Evolutionary conservation across 2,329 filamentous ascomycete species (phyloP).

Genomic region (Lasiodiplodia theobromae): DNA sequence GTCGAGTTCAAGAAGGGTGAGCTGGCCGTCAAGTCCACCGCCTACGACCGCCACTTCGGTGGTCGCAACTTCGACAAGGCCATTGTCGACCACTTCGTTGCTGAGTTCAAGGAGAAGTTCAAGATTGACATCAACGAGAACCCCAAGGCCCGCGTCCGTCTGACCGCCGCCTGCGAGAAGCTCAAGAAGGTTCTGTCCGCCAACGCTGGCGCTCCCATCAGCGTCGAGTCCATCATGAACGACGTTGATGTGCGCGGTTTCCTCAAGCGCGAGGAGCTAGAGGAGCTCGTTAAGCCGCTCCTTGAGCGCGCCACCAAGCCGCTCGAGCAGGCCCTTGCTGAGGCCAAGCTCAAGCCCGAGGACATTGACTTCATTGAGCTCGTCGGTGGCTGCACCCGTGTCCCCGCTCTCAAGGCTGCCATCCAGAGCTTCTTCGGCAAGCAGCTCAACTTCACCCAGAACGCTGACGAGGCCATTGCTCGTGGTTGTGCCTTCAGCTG

Average conservation of each 20-base stretch:
- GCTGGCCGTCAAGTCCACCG: slow-evolving; percentile 88
- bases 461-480: slow-evolving; percentile 96
- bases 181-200: slow-evolving; percentile 98
- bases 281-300: slow-evolving; percentile 86
- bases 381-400: slow-evolving; percentile 92
- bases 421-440: slow-evolving; percentile 94
- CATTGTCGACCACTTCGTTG: slow-evolving; percentile 90
- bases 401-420: slow-evolving; percentile 88
- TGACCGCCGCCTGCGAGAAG: slow-evolving; percentile 90
- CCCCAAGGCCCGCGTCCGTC: slow-evolving; percentile 86
- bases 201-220: slow-evolving; percentile 89
- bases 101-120: slow-evolving; percentile 97
- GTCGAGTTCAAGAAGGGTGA: slow-evolving; percentile 98
- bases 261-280: slow-evolving; percentile 93
- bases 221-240: slow-evolving; percentile 98
- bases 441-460: slow-evolving; percentile 90
- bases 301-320: slow-evolving; percentile 75
- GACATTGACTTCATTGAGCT: slow-evolving; percentile 95
- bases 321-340: slow-evolving; percentile 90
- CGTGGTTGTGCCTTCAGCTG: slow-evolving; percentile 97
- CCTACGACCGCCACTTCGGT: slow-evolving; percentile 95
- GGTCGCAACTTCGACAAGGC: slow-evolving; percentile 97
- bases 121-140: slow-evolving; percentile 95
- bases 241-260: slow-evolving; percentile 89
- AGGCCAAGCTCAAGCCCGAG: slow-evolving; percentile 87